Evolutionary conservation across 1,139 yeast genomes (phyloP), one percentile per base, ranked within the genome.

Genomic region (Debaryomycetaceae sp.): DNA sequence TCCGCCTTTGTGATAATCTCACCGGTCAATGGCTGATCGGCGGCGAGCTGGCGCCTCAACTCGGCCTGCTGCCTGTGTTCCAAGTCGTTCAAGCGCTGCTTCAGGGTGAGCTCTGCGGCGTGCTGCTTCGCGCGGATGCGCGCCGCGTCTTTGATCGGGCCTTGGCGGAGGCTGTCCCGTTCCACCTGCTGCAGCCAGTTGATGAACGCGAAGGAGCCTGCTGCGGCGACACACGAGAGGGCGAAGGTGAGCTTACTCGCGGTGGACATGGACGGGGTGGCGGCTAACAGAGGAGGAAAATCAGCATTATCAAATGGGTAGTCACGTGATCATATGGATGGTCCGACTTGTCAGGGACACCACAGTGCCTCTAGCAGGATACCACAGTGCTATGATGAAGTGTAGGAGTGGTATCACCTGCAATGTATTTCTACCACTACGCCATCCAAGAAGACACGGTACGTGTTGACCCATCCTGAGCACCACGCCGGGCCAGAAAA

Each of bases 1-100:
- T n/a, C n/a, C n/a, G n/a, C n/a, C n/a, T n/a, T n/a, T n/a, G 51
- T 38, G 23, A 62, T 58, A 31, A 62, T 53, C 34, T 62, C 65
- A 2, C 40, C 44, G 13, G 41, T 44, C 30, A 85, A 66, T 2
- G 87, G 83, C 50, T 86, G 96, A 10, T 72, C 48, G 35, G 67
- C 55, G 32, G 77, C 77, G 41, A 71, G 75, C 46, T 77, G 66
- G 36, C 71, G 69, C 37, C 73, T 64, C 43, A 85, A 67, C 43
- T 69, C 68, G 47, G 72, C 70, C 51, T 86, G 96, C 36, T 75
- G 68, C 36, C 71, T 76, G 50, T 86, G 92, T 41, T 86, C 96
- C 27, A 67, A 59, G 31, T 72, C 68, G 45, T 90, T 81, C 31
- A 70, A 70, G 37, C 49, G 40, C 43, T 59, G 62, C 42, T 65